Percentiles rank a stretch among this genome's conserved stretches.
Conservation (phyloP, 192 early-diverging fungal genomes). For the Dissophora ornata region DNA sequence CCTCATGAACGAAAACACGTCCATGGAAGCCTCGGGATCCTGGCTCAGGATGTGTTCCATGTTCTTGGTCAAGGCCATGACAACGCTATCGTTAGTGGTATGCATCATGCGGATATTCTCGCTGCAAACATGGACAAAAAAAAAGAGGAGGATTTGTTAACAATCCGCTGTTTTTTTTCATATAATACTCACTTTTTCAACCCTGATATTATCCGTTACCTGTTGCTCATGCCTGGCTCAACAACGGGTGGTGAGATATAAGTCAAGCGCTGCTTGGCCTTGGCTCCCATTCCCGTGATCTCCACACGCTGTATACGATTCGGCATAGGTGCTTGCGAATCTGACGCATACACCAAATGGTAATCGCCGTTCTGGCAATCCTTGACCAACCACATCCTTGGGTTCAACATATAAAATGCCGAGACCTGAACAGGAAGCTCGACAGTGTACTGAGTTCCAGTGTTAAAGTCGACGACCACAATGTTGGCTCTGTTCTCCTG, state of each 20-base stretch:
- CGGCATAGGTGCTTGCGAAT: constrained; percentile 23
- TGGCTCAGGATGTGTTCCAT: constrained; percentile 24
- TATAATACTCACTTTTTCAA: too few relatives aligned
- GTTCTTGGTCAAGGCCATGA: constrained; percentile 48
- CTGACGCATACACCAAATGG: constrained; percentile 50
- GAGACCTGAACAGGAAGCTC: constrained; percentile 59
- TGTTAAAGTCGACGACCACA: constrained; percentile 67
- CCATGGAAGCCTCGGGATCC: constrained; percentile 46
- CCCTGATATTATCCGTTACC: constrained; percentile 2
- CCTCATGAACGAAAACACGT: constrained; percentile 60
- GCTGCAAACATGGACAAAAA: neutral
- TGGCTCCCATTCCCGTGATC: constrained; percentile 44
- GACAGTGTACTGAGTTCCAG: constrained; percentile 60
- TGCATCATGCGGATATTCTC: constrained; percentile 45
- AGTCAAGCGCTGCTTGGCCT: constrained; percentile 51
- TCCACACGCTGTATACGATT: constrained; percentile 37
- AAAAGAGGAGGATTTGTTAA: too few relatives aligned
- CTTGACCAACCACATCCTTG: constrained; percentile 60
- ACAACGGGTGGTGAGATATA: constrained; percentile 35
- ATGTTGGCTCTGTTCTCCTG: constrained; percentile 61
- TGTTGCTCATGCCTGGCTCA: constrained; percentile 28
- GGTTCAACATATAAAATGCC: constrained; percentile 56
- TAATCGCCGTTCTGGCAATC: constrained; percentile 55
- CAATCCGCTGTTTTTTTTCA: too few relatives aligned
- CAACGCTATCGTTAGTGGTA: constrained; percentile 49